These are phyloP conservation scores for Diaporthe vaccinii DNA, from an alignment of 2,329 filamentous ascomycete species.

Conservation along the genomic window DNA sequence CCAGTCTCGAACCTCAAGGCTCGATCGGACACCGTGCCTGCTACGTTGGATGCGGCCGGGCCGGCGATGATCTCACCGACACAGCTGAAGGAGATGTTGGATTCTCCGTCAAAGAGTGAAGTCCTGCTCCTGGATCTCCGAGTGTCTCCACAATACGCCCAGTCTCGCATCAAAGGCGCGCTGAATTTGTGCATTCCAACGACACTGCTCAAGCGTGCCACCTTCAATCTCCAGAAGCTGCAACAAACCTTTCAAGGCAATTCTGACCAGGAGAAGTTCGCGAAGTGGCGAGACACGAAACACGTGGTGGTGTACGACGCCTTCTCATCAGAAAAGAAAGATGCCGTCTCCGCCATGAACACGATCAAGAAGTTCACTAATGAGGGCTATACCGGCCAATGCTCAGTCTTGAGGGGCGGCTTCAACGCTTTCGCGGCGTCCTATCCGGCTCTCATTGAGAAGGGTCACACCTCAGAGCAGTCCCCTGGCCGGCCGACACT, in stretches of 20 bases:
- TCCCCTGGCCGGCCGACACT: conserved; percentile 58
- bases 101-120: conserved; percentile 54
- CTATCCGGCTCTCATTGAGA: conserved; percentile 76
- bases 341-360: conserved; percentile 84
- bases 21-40: conserved; percentile 64
- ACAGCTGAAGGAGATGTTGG: conserved; percentile 69
- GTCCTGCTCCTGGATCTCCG: conserved; percentile 86
- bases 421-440: conserved; percentile 79
- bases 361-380: conserved; percentile 93
- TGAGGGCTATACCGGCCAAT: conserved; percentile 83
- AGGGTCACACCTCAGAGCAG: conserved; percentile 44
- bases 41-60: conserved; percentile 59
- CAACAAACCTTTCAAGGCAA: conserved; percentile 86
- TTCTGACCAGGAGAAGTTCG: conserved; percentile 78
- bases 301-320: conserved; percentile 91
- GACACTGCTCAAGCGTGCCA: conserved; percentile 89
- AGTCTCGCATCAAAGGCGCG: conserved; percentile 81
- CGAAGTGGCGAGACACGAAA: conserved; percentile 79
- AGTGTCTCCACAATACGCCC: conserved; percentile 84
- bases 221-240: conserved; percentile 90
- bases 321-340: conserved; percentile 81
- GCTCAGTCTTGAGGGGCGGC: conserved; percentile 84
- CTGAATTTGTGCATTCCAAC: conserved; percentile 96
- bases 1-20: conserved; percentile 50
- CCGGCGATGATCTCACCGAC: conserved; percentile 67